These are phyloP conservation scores for Aureobasidium sp. DNA, from an alignment of 2,329 filamentous ascomycete genomes.

Conservation along the genomic window DNA sequence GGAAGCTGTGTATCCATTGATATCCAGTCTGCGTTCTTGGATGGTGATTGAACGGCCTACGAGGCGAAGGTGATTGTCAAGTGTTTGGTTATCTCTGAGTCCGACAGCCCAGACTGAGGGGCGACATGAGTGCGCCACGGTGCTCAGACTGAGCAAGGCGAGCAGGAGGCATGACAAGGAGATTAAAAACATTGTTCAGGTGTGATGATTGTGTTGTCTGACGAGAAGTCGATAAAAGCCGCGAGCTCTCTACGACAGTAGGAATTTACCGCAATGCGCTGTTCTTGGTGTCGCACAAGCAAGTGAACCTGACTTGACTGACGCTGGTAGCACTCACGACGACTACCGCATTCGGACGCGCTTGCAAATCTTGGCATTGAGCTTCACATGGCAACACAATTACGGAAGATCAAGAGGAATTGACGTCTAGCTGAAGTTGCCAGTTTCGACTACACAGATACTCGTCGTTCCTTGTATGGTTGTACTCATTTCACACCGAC, in stretches of 20 bases:
- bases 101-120: not conserved
- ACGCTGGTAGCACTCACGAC: too few species aligned
- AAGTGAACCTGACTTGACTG: not conserved
- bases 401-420: too few species aligned
- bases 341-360: not conserved
- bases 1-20: not conserved
- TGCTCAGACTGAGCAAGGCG: not conserved
- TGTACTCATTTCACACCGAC: too few species aligned
- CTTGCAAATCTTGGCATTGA: not conserved
- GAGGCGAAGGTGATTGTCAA: not conserved
- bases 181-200: not conserved
- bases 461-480: too few species aligned
- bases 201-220: not conserved
- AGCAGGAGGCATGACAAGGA: not conserved
- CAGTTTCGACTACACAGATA: too few species aligned
- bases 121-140: not conserved
- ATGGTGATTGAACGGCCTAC: not conserved
- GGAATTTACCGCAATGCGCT: too few species aligned
- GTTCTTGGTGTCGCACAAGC: not conserved
- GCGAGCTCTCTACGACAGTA: too few species aligned
- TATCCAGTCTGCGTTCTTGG: not conserved
- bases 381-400: too few species aligned
- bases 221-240: not conserved
- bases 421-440: too few species aligned
- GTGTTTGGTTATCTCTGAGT: not conserved